A percentile compares a stretch with the other conserved stretches of the same genome.
Evolutionary conservation across 768 basidiomycete species (phyloP).

Genomic region (Lactifluus pinguis): DNA sequence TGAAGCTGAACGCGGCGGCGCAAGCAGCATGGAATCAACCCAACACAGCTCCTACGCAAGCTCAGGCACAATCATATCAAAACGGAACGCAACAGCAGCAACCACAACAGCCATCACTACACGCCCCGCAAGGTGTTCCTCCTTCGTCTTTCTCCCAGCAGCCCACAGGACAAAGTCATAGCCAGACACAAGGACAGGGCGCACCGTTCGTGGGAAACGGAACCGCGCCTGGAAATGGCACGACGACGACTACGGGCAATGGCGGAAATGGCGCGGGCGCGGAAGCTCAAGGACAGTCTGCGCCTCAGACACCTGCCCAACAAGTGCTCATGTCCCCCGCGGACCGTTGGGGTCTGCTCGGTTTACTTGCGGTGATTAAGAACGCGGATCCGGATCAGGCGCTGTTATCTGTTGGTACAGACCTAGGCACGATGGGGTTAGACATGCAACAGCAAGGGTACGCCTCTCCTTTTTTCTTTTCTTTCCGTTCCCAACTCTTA

Average conservation of each 20-base stretch:
- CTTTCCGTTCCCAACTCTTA: neutral
- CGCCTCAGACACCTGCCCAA: conserved; percentile 21
- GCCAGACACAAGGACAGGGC: conserved; percentile 3
- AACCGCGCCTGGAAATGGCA: conserved; percentile 16
- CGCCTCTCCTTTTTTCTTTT: conserved; percentile 26
- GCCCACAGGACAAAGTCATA: conserved; percentile 26
- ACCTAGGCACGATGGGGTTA: conserved; percentile 81
- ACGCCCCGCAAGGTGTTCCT: conserved; percentile 42
- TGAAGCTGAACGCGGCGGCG: conserved; percentile 55
- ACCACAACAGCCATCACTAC: conserved; percentile 38
- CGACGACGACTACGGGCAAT: conserved; percentile 3
- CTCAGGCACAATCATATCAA: conserved; percentile 27
- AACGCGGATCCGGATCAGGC: conserved; percentile 74
- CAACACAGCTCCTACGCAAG: conserved; percentile 35
- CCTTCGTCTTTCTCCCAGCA: conserved; percentile 33
- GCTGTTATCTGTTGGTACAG: conserved; percentile 74
- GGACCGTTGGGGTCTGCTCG: conserved; percentile 33
- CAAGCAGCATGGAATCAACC: conserved; percentile 61
- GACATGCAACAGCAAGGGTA: conserved; percentile 77
- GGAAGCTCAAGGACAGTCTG: conserved; percentile 18
- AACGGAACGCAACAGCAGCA: conserved; percentile 38
- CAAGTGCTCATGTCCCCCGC: conserved; percentile 21
- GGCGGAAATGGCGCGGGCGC: conserved; percentile 19
- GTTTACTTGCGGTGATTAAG: conserved; percentile 76
- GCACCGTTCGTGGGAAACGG: conserved; percentile 16